These are phyloP conservation scores for Beauveria sp. DNA, from an alignment of 2,329 filamentous ascomycete species.

Conservation along the genomic window DNA sequence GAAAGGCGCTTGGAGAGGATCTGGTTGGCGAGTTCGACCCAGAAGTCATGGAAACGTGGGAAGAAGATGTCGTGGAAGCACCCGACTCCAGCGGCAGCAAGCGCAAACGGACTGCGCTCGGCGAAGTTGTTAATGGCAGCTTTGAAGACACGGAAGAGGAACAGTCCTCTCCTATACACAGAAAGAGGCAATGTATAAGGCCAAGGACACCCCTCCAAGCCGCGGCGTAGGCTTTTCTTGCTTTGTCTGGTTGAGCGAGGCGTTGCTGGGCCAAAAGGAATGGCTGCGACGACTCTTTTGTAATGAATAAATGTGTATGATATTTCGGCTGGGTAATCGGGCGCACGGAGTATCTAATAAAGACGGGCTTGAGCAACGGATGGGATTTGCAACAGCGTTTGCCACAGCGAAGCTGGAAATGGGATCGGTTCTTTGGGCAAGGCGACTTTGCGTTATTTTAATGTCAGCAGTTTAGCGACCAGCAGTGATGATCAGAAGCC, in stretches of 20 bases:
- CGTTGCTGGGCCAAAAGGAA: too few relatives aligned
- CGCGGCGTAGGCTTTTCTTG: neutral
- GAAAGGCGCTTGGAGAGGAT: constrained; percentile 43
- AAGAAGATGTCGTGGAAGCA: constrained; percentile 25
- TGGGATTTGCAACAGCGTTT: neutral
- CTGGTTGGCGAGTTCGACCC: constrained; percentile 36
- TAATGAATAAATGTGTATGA: neutral
- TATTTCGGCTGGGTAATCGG: neutral
- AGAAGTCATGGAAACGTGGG: constrained; percentile 38
- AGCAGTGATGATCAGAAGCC: neutral
- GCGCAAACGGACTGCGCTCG: constrained; percentile 28
- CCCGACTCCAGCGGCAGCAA: constrained; percentile 26
- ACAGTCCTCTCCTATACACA: constrained; percentile 15
- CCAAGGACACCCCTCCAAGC: constrained; percentile 21
- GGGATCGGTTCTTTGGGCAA: neutral
- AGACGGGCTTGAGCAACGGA: neutral
- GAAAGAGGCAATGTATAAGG: constrained; percentile 22
- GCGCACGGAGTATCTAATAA: neutral
- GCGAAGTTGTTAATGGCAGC: constrained; percentile 32
- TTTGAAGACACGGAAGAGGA: constrained; percentile 32
- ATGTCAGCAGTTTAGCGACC: neutral
- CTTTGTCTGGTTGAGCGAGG: neutral
- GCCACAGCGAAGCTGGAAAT: neutral
- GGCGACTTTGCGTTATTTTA: neutral
- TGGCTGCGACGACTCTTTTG: neutral